phyloP scores from a whole-genome alignment of 2,329 filamentous ascomycete species.

The Dothiorella sarmentorum region DNA sequence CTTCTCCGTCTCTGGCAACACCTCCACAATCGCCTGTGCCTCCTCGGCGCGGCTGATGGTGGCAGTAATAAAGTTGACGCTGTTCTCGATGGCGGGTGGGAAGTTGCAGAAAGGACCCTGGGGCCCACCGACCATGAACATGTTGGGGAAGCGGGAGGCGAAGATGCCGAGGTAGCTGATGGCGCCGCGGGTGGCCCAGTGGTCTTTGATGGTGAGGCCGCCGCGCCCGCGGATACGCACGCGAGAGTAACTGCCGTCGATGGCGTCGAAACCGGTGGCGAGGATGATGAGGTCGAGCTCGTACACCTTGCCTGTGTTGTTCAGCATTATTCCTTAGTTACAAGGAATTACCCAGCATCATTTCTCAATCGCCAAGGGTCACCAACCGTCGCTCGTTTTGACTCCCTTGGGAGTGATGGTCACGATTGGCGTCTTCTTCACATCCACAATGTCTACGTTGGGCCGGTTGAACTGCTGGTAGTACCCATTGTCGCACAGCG shows the following conservation, averaged over 20 bases:
- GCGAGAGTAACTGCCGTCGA: conserved; percentile 35
- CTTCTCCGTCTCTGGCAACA: conserved; percentile 26
- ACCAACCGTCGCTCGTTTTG: conserved; percentile 46
- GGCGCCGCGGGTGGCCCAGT: not conserved
- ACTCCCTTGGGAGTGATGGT: conserved; percentile 48
- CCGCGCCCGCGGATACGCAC: conserved; percentile 34
- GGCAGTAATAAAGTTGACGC: conserved; percentile 32
- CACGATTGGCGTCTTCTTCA: conserved; percentile 38
- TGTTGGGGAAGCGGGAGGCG: conserved; percentile 42
- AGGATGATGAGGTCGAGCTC: conserved; percentile 53
- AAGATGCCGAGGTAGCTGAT: conserved; percentile 39
- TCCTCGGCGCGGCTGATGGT: conserved; percentile 22
- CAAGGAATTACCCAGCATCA: too few species aligned
- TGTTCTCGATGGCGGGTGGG: conserved; percentile 35
- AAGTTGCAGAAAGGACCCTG: conserved; percentile 40
- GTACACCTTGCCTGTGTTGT: conserved; percentile 46
- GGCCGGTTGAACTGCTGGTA: conserved; percentile 38
- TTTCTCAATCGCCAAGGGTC: too few species aligned
- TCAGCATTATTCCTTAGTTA: too few species aligned
- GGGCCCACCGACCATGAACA: conserved; percentile 43
- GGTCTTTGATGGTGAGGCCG: conserved; percentile 23
- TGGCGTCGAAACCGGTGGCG: conserved; percentile 43
- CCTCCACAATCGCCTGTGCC: conserved; percentile 24
- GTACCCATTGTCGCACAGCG: conserved; percentile 29
- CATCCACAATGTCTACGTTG: conserved; percentile 50